Evolutionary conservation across 179 eudicot species (phyloP).

Genomic region (Monotropa hypopitys): DNA sequence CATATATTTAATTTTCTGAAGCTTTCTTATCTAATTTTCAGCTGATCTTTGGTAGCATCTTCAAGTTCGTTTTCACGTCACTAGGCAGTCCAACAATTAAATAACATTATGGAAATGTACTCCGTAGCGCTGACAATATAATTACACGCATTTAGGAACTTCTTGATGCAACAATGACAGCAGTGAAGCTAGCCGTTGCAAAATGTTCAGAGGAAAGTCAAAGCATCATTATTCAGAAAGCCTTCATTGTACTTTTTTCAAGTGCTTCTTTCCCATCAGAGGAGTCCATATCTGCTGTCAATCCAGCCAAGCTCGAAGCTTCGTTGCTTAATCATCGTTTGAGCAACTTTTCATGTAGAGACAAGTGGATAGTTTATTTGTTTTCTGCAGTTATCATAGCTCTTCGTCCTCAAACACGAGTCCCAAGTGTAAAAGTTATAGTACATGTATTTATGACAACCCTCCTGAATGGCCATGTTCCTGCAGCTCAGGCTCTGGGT

Average conservation of each 20-base stretch:
- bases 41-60: not conserved
- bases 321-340: constrained; percentile 18
- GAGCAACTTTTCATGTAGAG: constrained; percentile 23
- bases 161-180: constrained; percentile 51
- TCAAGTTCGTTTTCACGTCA: not conserved
- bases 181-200: constrained; percentile 63
- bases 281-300: constrained; percentile 14
- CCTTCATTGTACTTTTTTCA: constrained; percentile 34
- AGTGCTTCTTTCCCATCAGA: constrained; percentile 20
- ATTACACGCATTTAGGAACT: constrained; percentile 37
- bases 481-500: constrained; percentile 92
- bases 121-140: constrained; percentile 9
- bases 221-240: constrained; percentile 42
- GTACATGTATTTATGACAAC: constrained; percentile 32
- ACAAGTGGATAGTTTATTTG: constrained; percentile 60
- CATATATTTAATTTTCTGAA: not conserved
- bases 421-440: constrained; percentile 30
- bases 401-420: constrained; percentile 52
- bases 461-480: constrained; percentile 45
- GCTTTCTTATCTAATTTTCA: not conserved
- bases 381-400: constrained; percentile 75
- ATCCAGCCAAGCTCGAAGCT: constrained; percentile 24
- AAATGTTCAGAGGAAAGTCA: constrained; percentile 56
- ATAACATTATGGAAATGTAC: not conserved
- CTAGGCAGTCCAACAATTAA: not conserved